These are phyloP conservation scores for Lactarius trivialis DNA, from an alignment of 768 basidiomycete genomes.

Conservation along the genomic window DNA sequence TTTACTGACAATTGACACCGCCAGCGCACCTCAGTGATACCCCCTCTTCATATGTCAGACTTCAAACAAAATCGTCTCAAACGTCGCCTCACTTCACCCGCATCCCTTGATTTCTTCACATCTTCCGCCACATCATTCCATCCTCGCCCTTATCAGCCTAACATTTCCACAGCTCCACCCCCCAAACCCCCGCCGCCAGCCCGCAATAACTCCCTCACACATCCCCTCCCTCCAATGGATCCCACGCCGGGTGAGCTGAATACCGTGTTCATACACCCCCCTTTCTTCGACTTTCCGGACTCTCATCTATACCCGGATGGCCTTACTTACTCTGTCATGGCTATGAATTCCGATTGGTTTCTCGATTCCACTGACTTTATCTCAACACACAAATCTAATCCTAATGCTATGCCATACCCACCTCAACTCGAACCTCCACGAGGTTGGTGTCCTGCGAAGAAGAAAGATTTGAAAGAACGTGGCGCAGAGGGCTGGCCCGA, in stretches of 20 bases:
- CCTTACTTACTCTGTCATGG: conserved; percentile 62
- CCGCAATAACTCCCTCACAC: conserved; percentile 19
- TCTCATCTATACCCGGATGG: conserved; percentile 57
- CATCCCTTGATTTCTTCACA: conserved; percentile 55
- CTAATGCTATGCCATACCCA: conserved; percentile 62
- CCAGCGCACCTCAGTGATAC: conserved; percentile 10
- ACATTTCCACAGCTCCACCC: conserved; percentile 20
- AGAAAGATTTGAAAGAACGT: conserved; percentile 66
- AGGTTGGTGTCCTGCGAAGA: conserved; percentile 84
- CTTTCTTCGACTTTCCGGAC: conserved; percentile 61
- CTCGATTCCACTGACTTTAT: conserved; percentile 61
- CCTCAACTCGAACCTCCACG: conserved; percentile 74
- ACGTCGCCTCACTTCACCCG: conserved; percentile 41
- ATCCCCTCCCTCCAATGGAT: conserved; percentile 36
- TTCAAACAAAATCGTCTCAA: conserved; percentile 30
- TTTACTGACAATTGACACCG: not conserved
- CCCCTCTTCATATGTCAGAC: conserved; percentile 9
- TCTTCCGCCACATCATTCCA: conserved; percentile 59
- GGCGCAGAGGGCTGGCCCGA: conserved; percentile 71
- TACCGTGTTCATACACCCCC: conserved; percentile 67
- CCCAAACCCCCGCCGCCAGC: conserved; percentile 19
- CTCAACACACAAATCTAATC: conserved; percentile 39
- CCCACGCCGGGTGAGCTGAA: conserved; percentile 60
- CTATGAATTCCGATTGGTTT: conserved; percentile 78
- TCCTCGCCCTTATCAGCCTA: conserved; percentile 55